Base-by-base conservation (phyloP, 1,284 basidiomycete genomes). In the Crepidotus sp. region DNA sequence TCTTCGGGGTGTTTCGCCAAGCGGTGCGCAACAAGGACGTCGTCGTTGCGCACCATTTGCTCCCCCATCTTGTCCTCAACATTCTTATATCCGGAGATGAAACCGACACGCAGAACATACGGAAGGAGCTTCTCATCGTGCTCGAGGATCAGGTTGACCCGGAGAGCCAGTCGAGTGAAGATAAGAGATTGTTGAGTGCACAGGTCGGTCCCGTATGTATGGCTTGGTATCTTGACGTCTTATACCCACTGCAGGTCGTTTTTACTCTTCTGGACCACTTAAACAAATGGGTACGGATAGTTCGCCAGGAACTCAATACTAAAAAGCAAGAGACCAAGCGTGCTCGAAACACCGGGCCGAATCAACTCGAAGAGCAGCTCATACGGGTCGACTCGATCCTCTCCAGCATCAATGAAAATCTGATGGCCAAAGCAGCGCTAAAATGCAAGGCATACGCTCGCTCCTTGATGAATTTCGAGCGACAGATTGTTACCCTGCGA, bases 191-290 rank as follows among this genome's bases (percentile, higher is more conserved):
- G 5, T 74, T 93, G 22, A 89, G 86, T 61, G 88, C 96, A 11
- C 93, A 96, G 70, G 92, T 93, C 55, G n/a, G 65, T 45, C 9
- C 6, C 8, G 35, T 15, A 14, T 22, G 17, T 21, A 18, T 34
- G 24, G 32, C 27, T 13, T 37, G 36, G 25, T 18, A 22, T 22
- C 36, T 18, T 41, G 19, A 13, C 6, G 11, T 13, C 30, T 42
- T 22, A 21, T 25, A 17, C n/a, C 31, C 35, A 41, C 22, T 38
- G 34, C 17, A 97, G 89, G 89, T 83, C 7, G 79, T 98, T 11
- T 99, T 99, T 60, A 83, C 83, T 62, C 71, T 98, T 30, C 80
- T 99, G 65, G 96, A 99, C 57, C 95, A 98, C 58, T 71, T 98
- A 7, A 94, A 84, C 60, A 86, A 84, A 57, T 98, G 92, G 84